These are phyloP conservation scores for Diophrys appendiculata DNA, from an alignment of 73 alveolate genomes.

Conservation along the genomic window DNA sequence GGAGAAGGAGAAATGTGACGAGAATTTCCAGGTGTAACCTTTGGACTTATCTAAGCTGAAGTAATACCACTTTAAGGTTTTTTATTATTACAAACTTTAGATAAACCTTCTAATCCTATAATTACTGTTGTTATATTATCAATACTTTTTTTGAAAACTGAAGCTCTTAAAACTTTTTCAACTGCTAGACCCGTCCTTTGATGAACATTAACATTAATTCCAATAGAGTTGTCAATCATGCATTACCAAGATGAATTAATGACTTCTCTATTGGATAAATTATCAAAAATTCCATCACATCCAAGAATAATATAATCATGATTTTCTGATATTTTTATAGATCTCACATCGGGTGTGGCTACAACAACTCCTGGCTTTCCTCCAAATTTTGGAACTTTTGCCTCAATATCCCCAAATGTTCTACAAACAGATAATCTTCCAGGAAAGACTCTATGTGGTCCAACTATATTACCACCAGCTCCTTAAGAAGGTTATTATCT, in stretches of 20 bases:
- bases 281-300: slow-evolving; percentile 67
- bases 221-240: no score
- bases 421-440: slow-evolving; percentile 84
- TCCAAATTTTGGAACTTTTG: slow-evolving; percentile 75
- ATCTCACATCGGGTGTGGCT: slow-evolving; percentile 77
- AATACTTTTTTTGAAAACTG: not conserved
- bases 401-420: slow-evolving; percentile 86
- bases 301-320: slow-evolving; percentile 62
- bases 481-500: no score
- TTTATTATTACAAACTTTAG: no score
- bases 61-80: no score
- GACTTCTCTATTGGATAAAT: slow-evolving; percentile 42
- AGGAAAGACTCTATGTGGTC: slow-evolving; percentile 87
- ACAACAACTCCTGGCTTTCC: slow-evolving; percentile 80
- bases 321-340: slow-evolving; percentile 39
- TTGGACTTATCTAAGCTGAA: no score
- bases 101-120: no score
- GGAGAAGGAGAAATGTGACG: no score
- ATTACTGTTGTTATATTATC: slow-evolving; percentile 40
- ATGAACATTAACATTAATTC: slow-evolving; percentile 1
- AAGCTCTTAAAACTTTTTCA: not conserved
- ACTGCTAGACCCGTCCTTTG: slow-evolving; percentile 2
- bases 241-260: slow-evolving; percentile 1
- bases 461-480: slow-evolving; percentile 49
- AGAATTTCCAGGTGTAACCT: no score